These are phyloP conservation scores for Thuja plicata DNA, from an alignment of 83 land plant species.

Conservation along the genomic window DNA sequence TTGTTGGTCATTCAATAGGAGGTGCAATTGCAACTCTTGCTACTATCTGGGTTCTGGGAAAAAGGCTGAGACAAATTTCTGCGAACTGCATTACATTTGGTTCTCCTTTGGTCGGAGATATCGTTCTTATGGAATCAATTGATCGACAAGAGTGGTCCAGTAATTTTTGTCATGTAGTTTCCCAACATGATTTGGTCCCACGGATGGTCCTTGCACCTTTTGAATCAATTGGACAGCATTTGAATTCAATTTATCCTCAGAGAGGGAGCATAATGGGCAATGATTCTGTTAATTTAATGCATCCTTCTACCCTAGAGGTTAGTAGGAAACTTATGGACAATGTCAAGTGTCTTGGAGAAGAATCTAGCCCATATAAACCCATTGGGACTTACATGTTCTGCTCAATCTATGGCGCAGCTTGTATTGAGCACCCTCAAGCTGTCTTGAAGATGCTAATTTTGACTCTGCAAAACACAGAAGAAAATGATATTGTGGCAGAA, in stretches of 20 bases:
- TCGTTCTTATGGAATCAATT: slow-evolving; percentile 34
- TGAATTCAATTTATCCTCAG: slow-evolving; percentile 17
- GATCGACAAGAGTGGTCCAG: slow-evolving; percentile 43
- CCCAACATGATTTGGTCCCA: slow-evolving; percentile 52
- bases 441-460: neutral
- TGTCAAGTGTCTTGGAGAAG: neutral
- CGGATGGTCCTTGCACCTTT: slow-evolving; percentile 42
- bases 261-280: slow-evolving; percentile 27
- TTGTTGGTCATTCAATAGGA: slow-evolving; percentile 65
- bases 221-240: slow-evolving; percentile 13
- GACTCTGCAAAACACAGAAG: neutral
- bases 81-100: slow-evolving; percentile 71
- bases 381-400: slow-evolving; percentile 57
- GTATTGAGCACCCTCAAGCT: slow-evolving; percentile 35
- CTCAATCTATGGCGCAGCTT: slow-evolving; percentile 39
- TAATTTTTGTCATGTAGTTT: slow-evolving; percentile 47
- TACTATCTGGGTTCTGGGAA: slow-evolving; percentile 48
- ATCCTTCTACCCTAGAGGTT: slow-evolving; percentile 12
- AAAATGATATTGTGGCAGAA: neutral
- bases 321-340: slow-evolving; percentile 15
- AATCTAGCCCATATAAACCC: slow-evolving; percentile 36
- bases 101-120: slow-evolving; percentile 57
- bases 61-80: neutral
- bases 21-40: slow-evolving; percentile 57
- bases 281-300: neutral